Evolutionary conservation across 768 basidiomycete genomes (phyloP).

Genomic region (Lactarius sp.): DNA sequence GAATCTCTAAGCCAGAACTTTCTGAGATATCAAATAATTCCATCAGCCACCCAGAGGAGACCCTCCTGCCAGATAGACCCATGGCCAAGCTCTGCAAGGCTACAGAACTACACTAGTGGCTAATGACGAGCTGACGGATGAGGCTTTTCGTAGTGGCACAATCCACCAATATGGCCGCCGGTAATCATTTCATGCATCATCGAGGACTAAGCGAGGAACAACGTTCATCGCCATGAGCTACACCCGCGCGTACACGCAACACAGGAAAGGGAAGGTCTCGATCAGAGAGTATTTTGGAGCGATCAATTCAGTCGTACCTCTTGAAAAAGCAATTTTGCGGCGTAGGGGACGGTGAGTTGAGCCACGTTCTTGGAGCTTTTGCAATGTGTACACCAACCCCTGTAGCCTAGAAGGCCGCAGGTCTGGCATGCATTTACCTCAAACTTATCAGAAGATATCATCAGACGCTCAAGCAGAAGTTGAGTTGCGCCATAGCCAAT

Average conservation of each 20-base stretch:
- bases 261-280: background rate
- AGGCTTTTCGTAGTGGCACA: background rate
- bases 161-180: background rate
- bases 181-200: slow-evolving; percentile 51
- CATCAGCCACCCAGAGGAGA: background rate
- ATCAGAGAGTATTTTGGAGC: slow-evolving; percentile 5
- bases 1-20: background rate
- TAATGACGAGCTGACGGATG: background rate
- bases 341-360: slow-evolving; percentile 92
- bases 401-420: slow-evolving; percentile 92
- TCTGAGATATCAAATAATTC: background rate
- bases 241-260: background rate
- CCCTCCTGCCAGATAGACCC: background rate
- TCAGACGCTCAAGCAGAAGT: slow-evolving; percentile 89
- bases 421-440: slow-evolving; percentile 93
- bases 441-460: slow-evolving; percentile 99
- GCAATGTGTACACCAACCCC: slow-evolving; percentile 97
- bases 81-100: background rate
- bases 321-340: slow-evolving; percentile 89
- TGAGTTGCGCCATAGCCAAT: slow-evolving; percentile 99
- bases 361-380: slow-evolving; percentile 97
- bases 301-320: slow-evolving; percentile 49
- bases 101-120: background rate
- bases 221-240: slow-evolving; percentile 98
- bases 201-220: slow-evolving; percentile 81